Evolutionary conservation across 805 yeast genomes (phyloP).

Genomic region (Candida rishiriensis): DNA sequence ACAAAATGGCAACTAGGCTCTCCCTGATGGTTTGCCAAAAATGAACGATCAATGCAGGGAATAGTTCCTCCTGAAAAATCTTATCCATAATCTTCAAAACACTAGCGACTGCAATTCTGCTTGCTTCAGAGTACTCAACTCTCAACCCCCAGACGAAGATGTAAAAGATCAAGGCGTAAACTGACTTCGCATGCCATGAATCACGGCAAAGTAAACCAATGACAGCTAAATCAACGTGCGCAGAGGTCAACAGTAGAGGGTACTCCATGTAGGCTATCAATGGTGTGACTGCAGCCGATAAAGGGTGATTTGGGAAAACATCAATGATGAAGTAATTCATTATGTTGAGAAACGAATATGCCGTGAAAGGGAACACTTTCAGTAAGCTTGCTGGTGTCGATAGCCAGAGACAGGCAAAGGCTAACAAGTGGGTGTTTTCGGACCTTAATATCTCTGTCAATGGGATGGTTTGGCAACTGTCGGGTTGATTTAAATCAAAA

Average conservation of each 20-base stretch:
- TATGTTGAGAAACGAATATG: constrained; percentile 37
- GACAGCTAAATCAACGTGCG: constrained; percentile 34
- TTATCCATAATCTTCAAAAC: constrained; percentile 19
- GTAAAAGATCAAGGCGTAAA: constrained; percentile 33
- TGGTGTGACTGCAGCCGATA: constrained; percentile 33
- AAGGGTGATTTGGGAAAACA: constrained; percentile 27
- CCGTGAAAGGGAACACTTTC: constrained; percentile 37
- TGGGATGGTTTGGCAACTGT: constrained; percentile 16
- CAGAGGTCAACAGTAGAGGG: constrained; percentile 34
- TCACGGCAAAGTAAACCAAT: constrained; percentile 29
- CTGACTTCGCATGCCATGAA: constrained; percentile 17
- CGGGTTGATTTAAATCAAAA: background rate
- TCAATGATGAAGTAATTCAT: constrained; percentile 31
- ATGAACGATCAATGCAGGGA: constrained; percentile 8
- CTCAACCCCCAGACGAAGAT: constrained; percentile 34
- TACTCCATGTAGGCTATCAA: constrained; percentile 33
- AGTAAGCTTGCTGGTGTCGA: constrained; percentile 28
- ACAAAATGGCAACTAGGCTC: constrained; percentile 16
- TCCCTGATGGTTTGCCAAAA: constrained; percentile 17
- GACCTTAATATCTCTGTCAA: constrained; percentile 35
- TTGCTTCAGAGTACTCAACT: constrained; percentile 34
- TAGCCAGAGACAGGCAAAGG: constrained; percentile 35
- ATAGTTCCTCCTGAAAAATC: constrained; percentile 13
- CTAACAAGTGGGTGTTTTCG: constrained; percentile 37
- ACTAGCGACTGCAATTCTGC: constrained; percentile 27